phyloP scores from a whole-genome alignment of 2,329 filamentous ascomycete species.

The Mollisiaceae sp. region DNA sequence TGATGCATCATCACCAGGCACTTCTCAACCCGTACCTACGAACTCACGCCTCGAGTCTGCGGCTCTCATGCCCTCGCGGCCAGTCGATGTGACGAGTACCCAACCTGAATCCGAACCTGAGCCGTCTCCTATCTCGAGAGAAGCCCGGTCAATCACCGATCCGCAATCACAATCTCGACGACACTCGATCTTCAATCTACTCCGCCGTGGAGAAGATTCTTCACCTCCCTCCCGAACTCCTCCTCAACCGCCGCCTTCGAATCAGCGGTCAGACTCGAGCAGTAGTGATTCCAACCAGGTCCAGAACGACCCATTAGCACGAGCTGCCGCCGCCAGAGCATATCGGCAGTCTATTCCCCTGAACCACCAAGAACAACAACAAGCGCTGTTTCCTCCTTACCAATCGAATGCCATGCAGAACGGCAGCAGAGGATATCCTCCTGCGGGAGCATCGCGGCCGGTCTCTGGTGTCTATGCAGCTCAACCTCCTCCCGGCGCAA shows the following conservation, averaged over 20 bases:
- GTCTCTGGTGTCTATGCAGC: conserved; percentile 52
- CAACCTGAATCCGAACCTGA: conserved; percentile 11
- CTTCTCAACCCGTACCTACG: conserved; percentile 37
- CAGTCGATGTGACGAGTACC: conserved; percentile 22
- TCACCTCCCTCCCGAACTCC: conserved; percentile 29
- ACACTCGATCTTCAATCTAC: conserved; percentile 44
- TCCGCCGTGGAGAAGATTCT: conserved; percentile 41
- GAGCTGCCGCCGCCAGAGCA: conserved; percentile 40
- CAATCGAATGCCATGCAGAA: conserved; percentile 49
- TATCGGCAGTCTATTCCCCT: conserved; percentile 50
- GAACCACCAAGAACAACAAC: conserved; percentile 50
- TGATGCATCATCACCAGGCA: conserved; percentile 39
- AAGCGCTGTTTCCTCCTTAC: conserved; percentile 49
- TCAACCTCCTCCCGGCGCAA: conserved; percentile 47
- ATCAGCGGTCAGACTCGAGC: conserved; percentile 36
- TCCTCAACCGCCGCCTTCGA: conserved; percentile 31
- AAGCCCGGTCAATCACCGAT: conserved; percentile 38
- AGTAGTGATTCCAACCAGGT: conserved; percentile 40
- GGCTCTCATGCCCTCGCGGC: conserved; percentile 21
- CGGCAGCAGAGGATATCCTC: conserved; percentile 45
- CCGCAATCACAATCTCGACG: conserved; percentile 40
- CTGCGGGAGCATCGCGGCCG: conserved; percentile 46
- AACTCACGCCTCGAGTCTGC: conserved; percentile 32
- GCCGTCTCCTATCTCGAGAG: conserved; percentile 32
- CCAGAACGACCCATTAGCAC: conserved; percentile 35